Conservation (phyloP, 75 land plant genomes). For the Pinus taeda region DNA sequence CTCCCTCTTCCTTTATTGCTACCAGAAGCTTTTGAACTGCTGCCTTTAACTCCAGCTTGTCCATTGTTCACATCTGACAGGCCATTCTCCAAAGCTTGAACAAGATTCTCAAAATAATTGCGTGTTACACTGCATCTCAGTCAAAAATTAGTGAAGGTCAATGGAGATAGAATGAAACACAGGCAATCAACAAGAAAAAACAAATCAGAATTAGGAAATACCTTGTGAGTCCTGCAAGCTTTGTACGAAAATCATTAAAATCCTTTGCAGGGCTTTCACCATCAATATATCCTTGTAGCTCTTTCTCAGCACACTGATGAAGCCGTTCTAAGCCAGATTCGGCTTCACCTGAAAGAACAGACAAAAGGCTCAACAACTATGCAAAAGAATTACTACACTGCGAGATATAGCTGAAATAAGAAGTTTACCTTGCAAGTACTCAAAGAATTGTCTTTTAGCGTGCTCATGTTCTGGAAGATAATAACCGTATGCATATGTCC, state of each 20-base stretch:
- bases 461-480: conserved; percentile 86
- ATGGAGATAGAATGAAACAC: background rate
- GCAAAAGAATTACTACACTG: background rate
- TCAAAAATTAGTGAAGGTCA: background rate
- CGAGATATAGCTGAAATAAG: background rate
- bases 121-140: conserved; percentile 71
- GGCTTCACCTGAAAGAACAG: conserved; percentile 75
- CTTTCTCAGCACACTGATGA: conserved; percentile 98
- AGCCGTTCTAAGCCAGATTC: conserved; percentile 92
- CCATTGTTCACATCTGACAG: conserved; percentile 67
- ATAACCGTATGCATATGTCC: conserved; percentile 98
- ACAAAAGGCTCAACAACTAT: background rate
- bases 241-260: conserved; percentile 92
- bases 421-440: conserved; percentile 84
- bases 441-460: conserved; percentile 78
- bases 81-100: conserved; percentile 84
- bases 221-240: conserved; percentile 95
- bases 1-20: conserved; percentile 43
- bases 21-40: conserved; percentile 40
- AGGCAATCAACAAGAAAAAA: background rate
- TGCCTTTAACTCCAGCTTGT: conserved; percentile 30
- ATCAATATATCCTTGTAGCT: conserved; percentile 63
- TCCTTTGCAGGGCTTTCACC: conserved; percentile 53
- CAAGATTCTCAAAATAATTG: conserved; percentile 95
- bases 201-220: conserved; percentile 14